These are phyloP conservation scores for Zygosaccharomyces sapae DNA, from an alignment of 1,139 yeast genomes.

Conservation along the genomic window DNA sequence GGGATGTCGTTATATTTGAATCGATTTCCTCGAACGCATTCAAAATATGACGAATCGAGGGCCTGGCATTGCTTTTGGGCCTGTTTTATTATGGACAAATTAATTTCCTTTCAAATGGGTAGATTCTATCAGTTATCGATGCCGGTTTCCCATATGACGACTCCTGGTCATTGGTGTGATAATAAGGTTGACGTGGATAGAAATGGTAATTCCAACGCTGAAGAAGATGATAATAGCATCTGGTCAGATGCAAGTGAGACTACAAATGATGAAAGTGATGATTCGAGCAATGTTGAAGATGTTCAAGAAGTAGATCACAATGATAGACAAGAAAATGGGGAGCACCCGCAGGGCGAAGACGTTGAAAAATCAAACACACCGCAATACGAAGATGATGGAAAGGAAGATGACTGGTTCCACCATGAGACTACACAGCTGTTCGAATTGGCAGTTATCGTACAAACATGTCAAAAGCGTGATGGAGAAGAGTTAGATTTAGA, in stretches of 20 bases:
- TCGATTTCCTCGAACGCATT: conserved; percentile 30
- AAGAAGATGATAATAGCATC: conserved; percentile 2
- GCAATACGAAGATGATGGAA: too few relatives aligned
- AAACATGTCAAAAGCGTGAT: conserved; percentile 19
- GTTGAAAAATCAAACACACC: too few relatives aligned
- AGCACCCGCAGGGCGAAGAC: too few relatives aligned
- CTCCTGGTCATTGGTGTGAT: conserved; percentile 34
- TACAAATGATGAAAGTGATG: neutral
- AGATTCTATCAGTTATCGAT: conserved; percentile 44
- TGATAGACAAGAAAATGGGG: too few relatives aligned
- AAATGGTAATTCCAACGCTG: neutral
- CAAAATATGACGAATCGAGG: conserved; percentile 46
- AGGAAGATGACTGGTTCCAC: conserved; percentile 20
- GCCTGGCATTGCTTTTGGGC: conserved; percentile 56
- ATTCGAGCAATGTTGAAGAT: neutral
- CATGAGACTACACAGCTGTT: conserved; percentile 38
- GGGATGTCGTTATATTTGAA: conserved; percentile 50
- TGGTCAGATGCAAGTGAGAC: neutral
- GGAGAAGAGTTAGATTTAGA: conserved; percentile 18
- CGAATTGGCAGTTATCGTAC: conserved; percentile 18
- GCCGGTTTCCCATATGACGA: conserved; percentile 38
- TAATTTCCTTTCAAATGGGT: conserved; percentile 55
- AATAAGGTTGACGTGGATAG: conserved; percentile 32
- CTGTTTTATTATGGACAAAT: conserved; percentile 52
- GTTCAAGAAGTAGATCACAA: neutral